Conservation (phyloP, 2,329 filamentous ascomycete genomes). For the Leptographium wingfieldii region DNA sequence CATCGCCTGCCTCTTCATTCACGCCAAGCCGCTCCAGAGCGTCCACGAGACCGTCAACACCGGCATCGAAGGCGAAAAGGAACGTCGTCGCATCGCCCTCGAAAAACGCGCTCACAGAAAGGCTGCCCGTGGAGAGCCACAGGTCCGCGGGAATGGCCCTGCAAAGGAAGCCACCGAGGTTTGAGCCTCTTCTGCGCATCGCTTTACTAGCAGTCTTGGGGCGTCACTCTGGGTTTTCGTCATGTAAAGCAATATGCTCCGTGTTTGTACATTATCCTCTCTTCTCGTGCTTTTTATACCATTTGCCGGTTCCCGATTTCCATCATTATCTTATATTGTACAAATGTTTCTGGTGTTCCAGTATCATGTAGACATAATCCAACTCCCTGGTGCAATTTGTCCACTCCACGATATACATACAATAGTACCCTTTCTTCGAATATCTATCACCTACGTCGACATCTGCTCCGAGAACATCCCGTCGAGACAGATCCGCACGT, state of each 20-base stretch:
- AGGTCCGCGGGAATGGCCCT: neutral
- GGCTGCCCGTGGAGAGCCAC: neutral
- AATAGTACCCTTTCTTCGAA: too few relatives aligned
- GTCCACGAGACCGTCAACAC: slow-evolving; percentile 47
- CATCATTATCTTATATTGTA: too few relatives aligned
- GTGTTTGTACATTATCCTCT: too few relatives aligned
- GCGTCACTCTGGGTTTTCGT: too few relatives aligned
- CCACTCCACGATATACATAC: too few relatives aligned
- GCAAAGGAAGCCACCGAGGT: neutral
- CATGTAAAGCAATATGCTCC: too few relatives aligned
- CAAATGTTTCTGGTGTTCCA: too few relatives aligned
- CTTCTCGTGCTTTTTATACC: neutral
- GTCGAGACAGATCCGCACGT: neutral
- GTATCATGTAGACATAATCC: too few relatives aligned
- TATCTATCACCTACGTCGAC: too few relatives aligned
- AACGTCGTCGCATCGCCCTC: slow-evolving; percentile 10
- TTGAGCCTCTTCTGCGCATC: neutral
- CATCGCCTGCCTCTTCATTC: slow-evolving; percentile 33
- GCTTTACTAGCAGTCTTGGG: too few relatives aligned
- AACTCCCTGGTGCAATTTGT: too few relatives aligned
- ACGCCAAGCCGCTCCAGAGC: slow-evolving; percentile 35
- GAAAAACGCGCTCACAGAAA: slow-evolving; percentile 2
- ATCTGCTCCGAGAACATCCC: neutral
- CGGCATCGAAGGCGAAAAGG: slow-evolving; percentile 25
- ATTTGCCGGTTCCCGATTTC: too few relatives aligned